Base-by-base conservation (phyloP, 2,329 filamentous ascomycete species). In the Incumbomyces delicatus region DNA sequence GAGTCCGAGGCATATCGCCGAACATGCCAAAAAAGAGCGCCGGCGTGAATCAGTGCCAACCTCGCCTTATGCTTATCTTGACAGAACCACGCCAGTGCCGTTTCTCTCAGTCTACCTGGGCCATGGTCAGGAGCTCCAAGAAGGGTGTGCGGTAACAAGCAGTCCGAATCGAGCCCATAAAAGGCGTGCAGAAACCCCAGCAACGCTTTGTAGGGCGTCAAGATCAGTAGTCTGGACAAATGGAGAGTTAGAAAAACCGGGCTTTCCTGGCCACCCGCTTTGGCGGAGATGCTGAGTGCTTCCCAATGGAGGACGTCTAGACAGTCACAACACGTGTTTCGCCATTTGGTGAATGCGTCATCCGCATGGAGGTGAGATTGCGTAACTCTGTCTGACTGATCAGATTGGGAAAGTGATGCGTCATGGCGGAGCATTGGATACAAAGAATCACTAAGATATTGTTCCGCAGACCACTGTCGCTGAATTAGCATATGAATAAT, bases 281-380 rank as follows among this genome's bases (percentile, higher is more conserved):
- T 67, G 3, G 72, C 71, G 27, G 75, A 69, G 0, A 66, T 68
- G 35, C 67, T 71, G 51, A 77, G 77, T 2, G 76, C 76, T 14
- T 69, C 66, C 76, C 76, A 79, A 53, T 80, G 75, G 2, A 80
- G 63, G 1, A 78, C 68, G 47, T 80, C 76, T 2, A 80, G 54
- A 41, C 65, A 67, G 47, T 68, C 66, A 29, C 65, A 68, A 10
- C 64, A 63, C 44, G 63, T 66, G 50, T 68, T 68, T 29, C 66
- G 63, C 66, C 65, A 68, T 45, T 70, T 72, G 0, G 68, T 27
- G 22, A 27, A 27, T 8, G 22, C 22, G 8, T 27, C 22, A 27
- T 27, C 22, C 8, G 22, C 22, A 27, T 27, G 4, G 22, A 27
- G 22, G 22, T 27, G 8, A 8, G 4, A 27, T 5, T 27, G 22